These are phyloP conservation scores for Aspergillus fischeri DNA, from an alignment of 2,329 filamentous ascomycete genomes.

Conservation along the genomic window DNA sequence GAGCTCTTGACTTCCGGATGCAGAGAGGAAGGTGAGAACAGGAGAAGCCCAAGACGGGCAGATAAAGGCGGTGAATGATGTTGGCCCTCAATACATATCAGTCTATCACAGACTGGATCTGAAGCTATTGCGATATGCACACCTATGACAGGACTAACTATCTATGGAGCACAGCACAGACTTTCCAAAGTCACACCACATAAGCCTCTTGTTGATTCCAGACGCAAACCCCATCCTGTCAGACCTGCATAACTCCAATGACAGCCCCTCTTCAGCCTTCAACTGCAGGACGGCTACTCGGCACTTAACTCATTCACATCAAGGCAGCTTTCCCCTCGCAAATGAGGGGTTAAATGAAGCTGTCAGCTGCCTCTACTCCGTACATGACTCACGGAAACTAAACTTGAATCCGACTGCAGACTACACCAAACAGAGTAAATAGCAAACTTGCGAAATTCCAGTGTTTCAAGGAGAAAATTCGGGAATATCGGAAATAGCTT, in stretches of 20 bases:
- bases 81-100: background rate
- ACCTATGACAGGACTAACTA: no score
- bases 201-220: background rate
- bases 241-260: background rate
- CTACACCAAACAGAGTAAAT: background rate
- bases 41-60: conserved; percentile 1
- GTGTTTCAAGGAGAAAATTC: background rate
- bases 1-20: conserved; percentile 2
- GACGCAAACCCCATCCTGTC: background rate
- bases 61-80: conserved; percentile 1
- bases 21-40: background rate
- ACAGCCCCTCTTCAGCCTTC: no score
- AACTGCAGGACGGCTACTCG: background rate
- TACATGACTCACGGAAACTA: background rate
- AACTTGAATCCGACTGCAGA: background rate
- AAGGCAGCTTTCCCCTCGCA: background rate
- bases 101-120: background rate
- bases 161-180: background rate
- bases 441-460: background rate
- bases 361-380: background rate
- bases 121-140: background rate
- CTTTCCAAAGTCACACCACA: background rate
- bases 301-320: background rate
- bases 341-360: background rate
- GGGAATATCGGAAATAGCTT: background rate